Conservation (phyloP, 768 basidiomycete genomes). For the Coprinopsis marcescibilis region DNA sequence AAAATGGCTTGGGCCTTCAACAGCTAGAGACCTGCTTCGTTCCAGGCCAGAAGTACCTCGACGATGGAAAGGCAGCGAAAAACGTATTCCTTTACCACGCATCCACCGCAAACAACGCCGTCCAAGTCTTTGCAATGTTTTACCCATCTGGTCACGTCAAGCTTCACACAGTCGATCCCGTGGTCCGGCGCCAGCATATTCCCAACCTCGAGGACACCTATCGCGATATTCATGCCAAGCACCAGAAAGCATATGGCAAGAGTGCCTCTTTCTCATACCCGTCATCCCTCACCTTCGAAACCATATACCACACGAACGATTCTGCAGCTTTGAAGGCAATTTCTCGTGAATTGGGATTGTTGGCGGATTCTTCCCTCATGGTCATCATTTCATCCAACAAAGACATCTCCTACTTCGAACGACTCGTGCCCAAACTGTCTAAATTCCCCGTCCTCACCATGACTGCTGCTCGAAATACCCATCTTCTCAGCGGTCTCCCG, state of each 20-base stretch:
- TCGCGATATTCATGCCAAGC: slow-evolving; percentile 51
- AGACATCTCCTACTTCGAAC: slow-evolving; percentile 79
- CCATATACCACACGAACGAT: slow-evolving; percentile 76
- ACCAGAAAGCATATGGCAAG: slow-evolving; percentile 32
- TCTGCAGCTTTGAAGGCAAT: slow-evolving; percentile 77
- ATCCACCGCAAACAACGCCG: slow-evolving; percentile 58
- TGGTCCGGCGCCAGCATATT: slow-evolving; percentile 79
- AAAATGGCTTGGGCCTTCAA: slow-evolving; percentile 73
- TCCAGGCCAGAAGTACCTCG: slow-evolving; percentile 65
- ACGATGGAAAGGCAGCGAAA: slow-evolving; percentile 61
- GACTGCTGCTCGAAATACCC: slow-evolving; percentile 71
- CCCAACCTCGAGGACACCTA: slow-evolving; percentile 75
- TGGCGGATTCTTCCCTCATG: slow-evolving; percentile 68
- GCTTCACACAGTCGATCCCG: slow-evolving; percentile 87
- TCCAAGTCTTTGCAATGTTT: slow-evolving; percentile 89
- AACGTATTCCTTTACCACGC: slow-evolving; percentile 90
- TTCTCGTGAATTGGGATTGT: slow-evolving; percentile 75
- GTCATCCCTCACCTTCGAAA: slow-evolving; percentile 50
- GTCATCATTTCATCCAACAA: slow-evolving; percentile 84
- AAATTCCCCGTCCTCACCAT: slow-evolving; percentile 88
- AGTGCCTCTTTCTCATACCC: slow-evolving; percentile 60
- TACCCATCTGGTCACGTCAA: slow-evolving; percentile 63
- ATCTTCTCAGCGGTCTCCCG: slow-evolving; percentile 74
- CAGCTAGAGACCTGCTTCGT: slow-evolving; percentile 64
- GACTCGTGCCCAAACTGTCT: slow-evolving; percentile 57